Conservation (phyloP, 2,329 filamentous ascomycete species). For the Pseudodiploospora longispora region DNA sequence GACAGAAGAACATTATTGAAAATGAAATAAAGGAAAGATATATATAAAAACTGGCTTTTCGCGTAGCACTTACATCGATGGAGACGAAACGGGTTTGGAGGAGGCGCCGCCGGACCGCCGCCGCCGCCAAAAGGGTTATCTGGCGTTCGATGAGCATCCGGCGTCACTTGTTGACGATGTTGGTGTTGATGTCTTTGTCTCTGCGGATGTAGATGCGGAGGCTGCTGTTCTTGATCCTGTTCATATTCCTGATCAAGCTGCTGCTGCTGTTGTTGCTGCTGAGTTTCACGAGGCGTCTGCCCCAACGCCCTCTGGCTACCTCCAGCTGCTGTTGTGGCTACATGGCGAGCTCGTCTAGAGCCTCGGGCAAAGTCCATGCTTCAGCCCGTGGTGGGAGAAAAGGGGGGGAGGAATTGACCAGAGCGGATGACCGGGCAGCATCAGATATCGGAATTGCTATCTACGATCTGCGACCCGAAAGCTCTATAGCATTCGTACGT, state of each 20-base stretch:
- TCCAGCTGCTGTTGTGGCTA: conserved; percentile 15
- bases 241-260: conserved; percentile 8
- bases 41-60: neutral
- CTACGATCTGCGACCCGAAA: neutral
- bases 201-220: neutral
- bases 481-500: neutral
- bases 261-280: conserved; percentile 8
- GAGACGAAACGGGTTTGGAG: conserved; percentile 28
- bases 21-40: neutral
- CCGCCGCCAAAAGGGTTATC: conserved; percentile 16
- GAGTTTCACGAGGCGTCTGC: neutral
- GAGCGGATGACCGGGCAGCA: no score
- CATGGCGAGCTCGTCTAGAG: conserved; percentile 22
- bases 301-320: conserved; percentile 6
- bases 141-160: conserved; percentile 12
- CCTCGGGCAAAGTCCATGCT: conserved; percentile 23
- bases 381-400: neutral
- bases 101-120: conserved; percentile 12
- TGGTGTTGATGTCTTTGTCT: conserved; percentile 3
- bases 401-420: no score
- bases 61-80: conserved; percentile 25
- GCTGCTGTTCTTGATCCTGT: neutral
- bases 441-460: no score
- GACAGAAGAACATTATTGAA: neutral
- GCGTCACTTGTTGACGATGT: conserved; percentile 11